Conservation (phyloP, 257 asterid genomes). For the Mentha longifolia region DNA sequence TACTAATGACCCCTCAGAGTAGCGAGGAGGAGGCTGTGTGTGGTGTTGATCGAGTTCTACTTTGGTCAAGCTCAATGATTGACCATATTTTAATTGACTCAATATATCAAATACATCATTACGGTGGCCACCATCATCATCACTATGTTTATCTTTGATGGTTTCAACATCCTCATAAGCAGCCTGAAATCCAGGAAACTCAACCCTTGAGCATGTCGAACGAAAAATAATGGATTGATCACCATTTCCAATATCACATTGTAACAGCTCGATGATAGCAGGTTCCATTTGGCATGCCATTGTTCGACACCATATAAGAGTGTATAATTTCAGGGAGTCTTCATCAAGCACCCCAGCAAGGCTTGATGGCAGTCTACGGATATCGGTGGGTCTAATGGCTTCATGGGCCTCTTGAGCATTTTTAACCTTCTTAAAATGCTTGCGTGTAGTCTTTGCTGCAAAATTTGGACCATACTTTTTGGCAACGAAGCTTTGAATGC, state of each 20-base stretch:
- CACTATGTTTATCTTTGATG: constrained; percentile 39
- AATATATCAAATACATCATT: constrained; percentile 53
- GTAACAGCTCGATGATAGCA: constrained; percentile 68
- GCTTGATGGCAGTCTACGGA: constrained; percentile 69
- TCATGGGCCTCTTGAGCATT: constrained; percentile 99
- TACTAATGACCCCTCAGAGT: constrained; percentile 78
- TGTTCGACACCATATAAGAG: constrained; percentile 85
- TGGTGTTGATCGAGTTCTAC: constrained; percentile 67
- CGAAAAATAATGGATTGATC: constrained; percentile 64
- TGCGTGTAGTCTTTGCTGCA: constrained; percentile 66
- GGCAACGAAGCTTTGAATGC: constrained; percentile 60
- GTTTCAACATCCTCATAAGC: constrained; percentile 70
- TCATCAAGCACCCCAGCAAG: constrained; percentile 79
- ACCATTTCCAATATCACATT: constrained; percentile 67
- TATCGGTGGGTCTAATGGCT: constrained; percentile 95
- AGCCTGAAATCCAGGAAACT: constrained; percentile 72
- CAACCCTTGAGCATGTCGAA: constrained; percentile 68
- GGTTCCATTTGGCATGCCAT: constrained; percentile 96
- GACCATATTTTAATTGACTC: constrained; percentile 59
- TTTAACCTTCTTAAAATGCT: constrained; percentile 82
- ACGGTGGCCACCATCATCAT: constrained; percentile 42
- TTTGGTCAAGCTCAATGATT: constrained; percentile 53
- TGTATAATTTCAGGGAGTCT: constrained; percentile 77
- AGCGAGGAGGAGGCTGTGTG: constrained; percentile 85
- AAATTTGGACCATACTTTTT: constrained; percentile 72